Conservation (phyloP, 306 rosid genomes). For the Fragaria nilgerrensis region DNA sequence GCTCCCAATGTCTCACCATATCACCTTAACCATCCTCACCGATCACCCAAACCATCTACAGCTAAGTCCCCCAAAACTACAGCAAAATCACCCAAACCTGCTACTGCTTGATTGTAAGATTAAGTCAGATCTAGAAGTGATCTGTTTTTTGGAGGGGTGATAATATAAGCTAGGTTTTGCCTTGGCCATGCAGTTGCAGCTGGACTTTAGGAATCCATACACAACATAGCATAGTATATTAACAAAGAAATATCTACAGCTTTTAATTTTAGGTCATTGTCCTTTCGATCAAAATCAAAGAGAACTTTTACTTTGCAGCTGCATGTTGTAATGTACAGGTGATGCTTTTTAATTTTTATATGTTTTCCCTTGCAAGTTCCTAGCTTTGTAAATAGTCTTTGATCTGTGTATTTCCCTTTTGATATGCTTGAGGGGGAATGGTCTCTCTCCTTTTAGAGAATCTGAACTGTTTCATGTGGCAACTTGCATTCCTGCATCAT, state of each 20-base stretch:
- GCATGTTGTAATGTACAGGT: constrained; percentile 15
- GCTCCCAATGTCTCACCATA: constrained; percentile 33
- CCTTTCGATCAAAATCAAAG: not conserved
- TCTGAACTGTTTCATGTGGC: not conserved
- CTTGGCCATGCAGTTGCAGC: constrained; percentile 6
- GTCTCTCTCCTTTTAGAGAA: not conserved
- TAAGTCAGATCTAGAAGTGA: constrained; percentile 2
- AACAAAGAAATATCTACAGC: constrained; percentile 5
- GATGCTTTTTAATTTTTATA: not conserved
- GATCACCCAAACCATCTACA: constrained; percentile 21
- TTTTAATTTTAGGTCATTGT: not conserved
- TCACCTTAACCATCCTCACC: constrained; percentile 24
- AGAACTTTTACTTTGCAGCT: not conserved
- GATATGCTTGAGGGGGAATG: not conserved
- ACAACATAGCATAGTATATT: not conserved
- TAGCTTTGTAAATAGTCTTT: not conserved
- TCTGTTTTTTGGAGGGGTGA: not conserved
- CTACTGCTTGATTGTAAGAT: constrained; percentile 7
- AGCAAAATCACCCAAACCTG: not conserved
- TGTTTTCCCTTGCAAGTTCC: not conserved
- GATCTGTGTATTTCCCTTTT: not conserved
- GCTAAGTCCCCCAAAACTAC: constrained; percentile 17
- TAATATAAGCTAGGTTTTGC: not conserved
- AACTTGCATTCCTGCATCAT: not conserved
- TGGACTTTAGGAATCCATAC: constrained; percentile 7